Conservation (phyloP, 2,329 filamentous ascomycete genomes). For the Fusarium agapanthi region DNA sequence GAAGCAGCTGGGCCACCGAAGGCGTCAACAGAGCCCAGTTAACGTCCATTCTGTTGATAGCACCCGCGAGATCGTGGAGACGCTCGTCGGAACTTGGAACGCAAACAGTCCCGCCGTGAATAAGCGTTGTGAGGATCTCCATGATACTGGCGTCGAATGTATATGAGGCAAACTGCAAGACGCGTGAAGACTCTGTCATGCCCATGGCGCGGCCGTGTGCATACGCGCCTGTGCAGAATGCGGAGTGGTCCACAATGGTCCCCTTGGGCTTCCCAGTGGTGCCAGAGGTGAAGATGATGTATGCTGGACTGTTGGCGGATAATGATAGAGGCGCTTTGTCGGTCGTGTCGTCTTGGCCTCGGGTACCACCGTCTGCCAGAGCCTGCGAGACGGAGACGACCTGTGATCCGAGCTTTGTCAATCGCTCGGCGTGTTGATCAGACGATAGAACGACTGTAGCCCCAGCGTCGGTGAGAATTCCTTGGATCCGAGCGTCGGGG, state of each 20-base stretch:
- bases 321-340: not conserved
- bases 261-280: constrained; percentile 26
- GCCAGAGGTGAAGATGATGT: constrained; percentile 23
- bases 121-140: constrained; percentile 28
- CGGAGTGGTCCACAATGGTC: constrained; percentile 10
- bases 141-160: constrained; percentile 45
- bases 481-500: constrained; percentile 5
- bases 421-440: not conserved
- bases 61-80: constrained; percentile 44
- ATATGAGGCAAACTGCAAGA: constrained; percentile 24
- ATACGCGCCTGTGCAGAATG: constrained; percentile 16
- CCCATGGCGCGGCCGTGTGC: constrained; percentile 13
- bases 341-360: accelerated
- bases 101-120: constrained; percentile 44
- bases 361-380: not conserved
- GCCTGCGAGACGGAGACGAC: not conserved
- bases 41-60: constrained; percentile 12
- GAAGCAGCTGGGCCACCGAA: constrained; percentile 25
- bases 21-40: constrained; percentile 38
- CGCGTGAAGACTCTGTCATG: constrained; percentile 2
- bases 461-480: not conserved
- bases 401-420: constrained; percentile 3
- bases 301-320: not conserved
- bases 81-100: constrained; percentile 50
- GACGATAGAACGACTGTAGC: not conserved